A percentile compares a stretch with the other conserved stretches of the same genome.
Evolutionary conservation across 768 basidiomycete genomes (phyloP).

Genomic region (Brasilioporus rufonigricans): DNA sequence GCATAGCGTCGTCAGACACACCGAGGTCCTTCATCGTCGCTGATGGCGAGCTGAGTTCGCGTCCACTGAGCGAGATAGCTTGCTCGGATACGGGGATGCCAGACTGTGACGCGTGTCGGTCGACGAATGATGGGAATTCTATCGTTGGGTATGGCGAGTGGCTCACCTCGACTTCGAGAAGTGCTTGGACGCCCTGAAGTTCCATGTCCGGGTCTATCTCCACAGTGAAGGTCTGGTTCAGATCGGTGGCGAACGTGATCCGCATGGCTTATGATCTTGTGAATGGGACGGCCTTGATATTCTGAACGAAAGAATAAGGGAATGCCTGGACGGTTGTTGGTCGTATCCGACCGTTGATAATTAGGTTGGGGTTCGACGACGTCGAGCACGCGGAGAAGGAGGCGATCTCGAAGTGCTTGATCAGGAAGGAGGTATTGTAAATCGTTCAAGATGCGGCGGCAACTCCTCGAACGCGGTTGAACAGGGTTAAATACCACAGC

Average conservation of each 20-base stretch:
- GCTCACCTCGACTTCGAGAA: constrained; percentile 92
- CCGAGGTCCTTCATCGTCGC: constrained; percentile 68
- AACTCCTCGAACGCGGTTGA: not conserved
- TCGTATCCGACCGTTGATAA: constrained; percentile 5
- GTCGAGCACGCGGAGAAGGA: not conserved
- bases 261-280: constrained; percentile 46
- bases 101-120: constrained; percentile 47
- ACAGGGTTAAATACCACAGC: constrained; percentile 13
- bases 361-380: not conserved
- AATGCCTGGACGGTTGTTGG: no score
- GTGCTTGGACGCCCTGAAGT: constrained; percentile 87
- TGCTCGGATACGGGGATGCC: constrained; percentile 73
- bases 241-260: constrained; percentile 69
- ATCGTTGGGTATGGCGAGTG: not conserved
- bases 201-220: constrained; percentile 92
- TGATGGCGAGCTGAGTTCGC: constrained; percentile 63
- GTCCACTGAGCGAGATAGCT: constrained; percentile 62
- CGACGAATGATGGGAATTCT: not conserved
- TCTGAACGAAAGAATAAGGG: not conserved
- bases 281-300: not conserved
- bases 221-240: constrained; percentile 60
- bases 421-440: constrained; percentile 27
- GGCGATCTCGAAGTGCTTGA: constrained; percentile 17
- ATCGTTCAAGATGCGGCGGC: not conserved
- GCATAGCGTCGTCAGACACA: constrained; percentile 57